Evolutionary conservation across 352 stramenopile species (phyloP), one percentile per base, ranked within the genome.

Genomic region (Globisporangium emineosum): DNA sequence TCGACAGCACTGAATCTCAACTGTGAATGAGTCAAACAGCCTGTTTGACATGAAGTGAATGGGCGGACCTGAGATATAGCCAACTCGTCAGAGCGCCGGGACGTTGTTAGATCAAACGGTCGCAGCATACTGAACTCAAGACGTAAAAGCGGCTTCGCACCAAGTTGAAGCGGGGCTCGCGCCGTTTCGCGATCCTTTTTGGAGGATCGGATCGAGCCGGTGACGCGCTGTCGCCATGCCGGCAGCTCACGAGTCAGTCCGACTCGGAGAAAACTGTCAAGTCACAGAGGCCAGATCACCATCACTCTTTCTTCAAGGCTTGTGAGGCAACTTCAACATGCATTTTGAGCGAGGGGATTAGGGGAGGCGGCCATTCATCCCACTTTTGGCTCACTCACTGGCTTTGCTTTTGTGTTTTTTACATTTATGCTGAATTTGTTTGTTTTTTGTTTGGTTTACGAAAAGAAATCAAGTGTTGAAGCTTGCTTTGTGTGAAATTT

Each of bases 321-420:
- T 2, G 54, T 47, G 25, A 33, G 54, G 8, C 35, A 60, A 56
- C 59, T 64, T 64, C 59, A 64, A 64, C 59, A 57, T 64, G 59
- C 59, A 52, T 58, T 37, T 50, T 35, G 37, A 21, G 37, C 37
- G 37, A 45, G 13, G 15, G 3, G 37, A 45, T n/a, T 45, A 45
- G 37, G 37, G 37, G 15, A 45, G 13, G 35, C 19, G 13, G 0
- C n/a, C n/a, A n/a, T 5, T 45, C 6, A 10, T 45, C 37, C 5
- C 37, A 45, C 35, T 45, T 45, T 45, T 21, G 37, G 35, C 35
- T 42, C 13, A 17, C 13, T 42, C 17, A 10, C 35, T 42, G 35
- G 0, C 13, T 42, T 40, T 40, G 35, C 35, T 42, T 19, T 43
- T 43, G 12, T 19, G 29, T 43, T n/a, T 42, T 43, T 19, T 5